Conservation (phyloP, 805 yeast genomes). For the Metschnikowia corniflorae region DNA sequence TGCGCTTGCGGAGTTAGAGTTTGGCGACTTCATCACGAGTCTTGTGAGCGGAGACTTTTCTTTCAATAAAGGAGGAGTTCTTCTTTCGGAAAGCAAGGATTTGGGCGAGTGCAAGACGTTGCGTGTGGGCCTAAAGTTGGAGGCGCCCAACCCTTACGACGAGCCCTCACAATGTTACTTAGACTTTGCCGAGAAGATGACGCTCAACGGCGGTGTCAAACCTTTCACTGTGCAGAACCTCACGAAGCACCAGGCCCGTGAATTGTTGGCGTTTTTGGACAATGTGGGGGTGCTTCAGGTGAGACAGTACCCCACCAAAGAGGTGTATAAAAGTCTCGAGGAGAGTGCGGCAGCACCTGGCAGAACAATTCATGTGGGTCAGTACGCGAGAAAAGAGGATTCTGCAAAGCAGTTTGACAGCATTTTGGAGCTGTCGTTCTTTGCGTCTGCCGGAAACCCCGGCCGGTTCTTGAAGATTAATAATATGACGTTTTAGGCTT, state of each 20-base stretch:
- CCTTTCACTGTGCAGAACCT: constrained; percentile 26
- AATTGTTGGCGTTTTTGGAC: constrained; percentile 31
- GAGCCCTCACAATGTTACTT: constrained; percentile 48
- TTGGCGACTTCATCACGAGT: constrained; percentile 55
- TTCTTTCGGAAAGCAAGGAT: constrained; percentile 59
- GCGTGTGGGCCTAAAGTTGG: constrained; percentile 53
- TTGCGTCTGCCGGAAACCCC: constrained; percentile 41
- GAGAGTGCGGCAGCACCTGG: constrained; percentile 9
- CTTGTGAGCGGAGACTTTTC: constrained; percentile 49
- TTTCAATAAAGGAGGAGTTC: constrained; percentile 61
- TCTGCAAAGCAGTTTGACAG: constrained; percentile 26
- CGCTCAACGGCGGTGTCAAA: constrained; percentile 31
- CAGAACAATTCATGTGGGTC: constrained; percentile 14
- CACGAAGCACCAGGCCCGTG: constrained; percentile 28
- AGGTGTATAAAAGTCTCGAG: constrained; percentile 16
- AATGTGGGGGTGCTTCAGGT: constrained; percentile 31
- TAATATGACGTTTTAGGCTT: constrained; percentile 21
- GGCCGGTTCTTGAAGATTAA: constrained; percentile 32
- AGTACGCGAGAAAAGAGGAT: constrained; percentile 19
- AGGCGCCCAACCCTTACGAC: constrained; percentile 54
- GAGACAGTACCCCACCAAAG: constrained; percentile 32
- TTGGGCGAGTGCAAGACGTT: constrained; percentile 50
- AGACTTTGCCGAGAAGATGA: constrained; percentile 48
- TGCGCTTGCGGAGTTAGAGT: constrained; percentile 58
- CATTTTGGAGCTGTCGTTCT: constrained; percentile 27